phyloP scores from a whole-genome alignment of 306 rosid genomes.

The Delonix regia region DNA sequence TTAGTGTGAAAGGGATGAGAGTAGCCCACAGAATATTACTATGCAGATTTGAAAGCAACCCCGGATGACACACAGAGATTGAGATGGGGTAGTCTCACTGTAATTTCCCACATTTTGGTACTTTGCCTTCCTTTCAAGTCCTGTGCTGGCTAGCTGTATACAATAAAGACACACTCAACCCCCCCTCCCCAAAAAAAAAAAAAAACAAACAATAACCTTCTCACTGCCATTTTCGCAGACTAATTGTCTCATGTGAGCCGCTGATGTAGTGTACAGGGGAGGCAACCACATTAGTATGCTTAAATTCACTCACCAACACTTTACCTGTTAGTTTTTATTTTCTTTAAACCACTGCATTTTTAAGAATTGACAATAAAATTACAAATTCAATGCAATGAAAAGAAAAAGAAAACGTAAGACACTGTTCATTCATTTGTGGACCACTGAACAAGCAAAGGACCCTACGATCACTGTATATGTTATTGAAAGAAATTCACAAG shows the following conservation, averaged over 20 bases:
- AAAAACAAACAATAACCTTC: not conserved
- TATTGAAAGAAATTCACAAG: not conserved
- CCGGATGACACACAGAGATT: conserved; percentile 40
- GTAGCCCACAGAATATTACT: conserved; percentile 68
- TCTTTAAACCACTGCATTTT: no score
- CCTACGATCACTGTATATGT: not conserved
- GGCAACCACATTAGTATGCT: not conserved
- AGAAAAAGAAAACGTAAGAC: not conserved
- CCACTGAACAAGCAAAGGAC: not conserved
- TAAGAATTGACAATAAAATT: no score
- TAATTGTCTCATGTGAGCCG: no score
- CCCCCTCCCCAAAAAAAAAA: no score
- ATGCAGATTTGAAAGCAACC: conserved; percentile 79
- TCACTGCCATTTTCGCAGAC: no score
- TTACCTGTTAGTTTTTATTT: no score
- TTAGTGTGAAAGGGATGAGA: conserved; percentile 64
- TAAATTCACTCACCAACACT: not conserved
- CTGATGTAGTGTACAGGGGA: not conserved
- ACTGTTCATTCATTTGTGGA: not conserved
- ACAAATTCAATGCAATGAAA: no score
- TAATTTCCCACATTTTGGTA: conserved; percentile 16
- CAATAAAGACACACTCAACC: no score
- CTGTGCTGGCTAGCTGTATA: conserved; percentile 39
- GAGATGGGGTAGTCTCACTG: conserved; percentile 38
- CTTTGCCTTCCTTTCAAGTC: not conserved